Evolutionary conservation across 2,329 filamentous ascomycete species (phyloP).

Genomic region (Xylaria sp.): DNA sequence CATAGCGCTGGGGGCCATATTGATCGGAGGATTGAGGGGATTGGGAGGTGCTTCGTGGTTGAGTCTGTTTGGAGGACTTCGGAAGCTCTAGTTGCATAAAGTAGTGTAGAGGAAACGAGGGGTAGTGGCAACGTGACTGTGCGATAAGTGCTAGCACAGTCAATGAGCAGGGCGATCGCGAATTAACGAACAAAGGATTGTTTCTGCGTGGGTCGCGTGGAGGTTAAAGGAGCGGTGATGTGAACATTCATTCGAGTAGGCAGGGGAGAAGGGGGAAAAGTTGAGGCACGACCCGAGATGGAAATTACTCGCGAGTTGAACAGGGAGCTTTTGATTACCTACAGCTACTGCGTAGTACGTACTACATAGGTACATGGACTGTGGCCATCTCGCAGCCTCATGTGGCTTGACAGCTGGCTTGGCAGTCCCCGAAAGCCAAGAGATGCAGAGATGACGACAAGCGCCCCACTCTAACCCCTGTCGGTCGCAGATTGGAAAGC

Average conservation of each 20-base stretch:
- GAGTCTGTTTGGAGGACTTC: constrained; percentile 48
- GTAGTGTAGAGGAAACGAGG: constrained; percentile 55
- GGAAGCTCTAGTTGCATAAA: constrained; percentile 73
- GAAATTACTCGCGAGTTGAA: constrained; percentile 25
- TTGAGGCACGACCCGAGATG: constrained; percentile 6
- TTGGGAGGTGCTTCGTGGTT: constrained; percentile 48
- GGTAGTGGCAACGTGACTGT: constrained; percentile 57
- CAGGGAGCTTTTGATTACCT: neutral
- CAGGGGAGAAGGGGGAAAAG: neutral
- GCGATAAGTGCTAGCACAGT: constrained; percentile 64
- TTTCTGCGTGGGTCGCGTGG: constrained; percentile 27
- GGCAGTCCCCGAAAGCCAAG: neutral
- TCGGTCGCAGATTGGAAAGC: constrained; percentile 22
- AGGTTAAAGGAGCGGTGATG: constrained; percentile 14
- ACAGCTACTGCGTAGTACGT: neutral
- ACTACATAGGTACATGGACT: neutral
- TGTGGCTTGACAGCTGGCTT: constrained; percentile 14
- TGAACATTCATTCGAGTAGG: constrained; percentile 21
- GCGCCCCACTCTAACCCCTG: constrained; percentile 23
- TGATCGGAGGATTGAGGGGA: constrained; percentile 55
- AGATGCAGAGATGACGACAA: constrained; percentile 20
- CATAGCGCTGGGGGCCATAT: constrained; percentile 67
- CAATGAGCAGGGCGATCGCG: constrained; percentile 39
- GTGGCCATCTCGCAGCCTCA: neutral
- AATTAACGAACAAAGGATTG: neutral